Base-by-base conservation (phyloP, 371 early-diverging fungal species). In the Chytridium lagenaria region DNA sequence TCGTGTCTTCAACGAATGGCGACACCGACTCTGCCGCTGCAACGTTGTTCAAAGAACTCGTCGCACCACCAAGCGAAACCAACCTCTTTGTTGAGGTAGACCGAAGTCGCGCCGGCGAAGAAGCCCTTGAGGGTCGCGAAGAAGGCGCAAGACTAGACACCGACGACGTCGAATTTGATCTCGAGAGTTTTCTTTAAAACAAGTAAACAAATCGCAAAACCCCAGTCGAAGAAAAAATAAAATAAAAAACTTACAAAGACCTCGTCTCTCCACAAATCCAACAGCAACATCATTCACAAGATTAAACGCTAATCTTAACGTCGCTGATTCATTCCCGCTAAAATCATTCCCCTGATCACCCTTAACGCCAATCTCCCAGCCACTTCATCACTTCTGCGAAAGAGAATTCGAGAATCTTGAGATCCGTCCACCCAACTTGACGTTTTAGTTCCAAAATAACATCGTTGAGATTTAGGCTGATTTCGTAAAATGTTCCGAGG, bases 401-500 rank as follows among this genome's bases (percentile, higher is more conserved):
- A 44, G 40, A 44, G 28, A 66, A 44, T 15, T 66, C 66, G 3
- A 66, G 19, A 44, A 66, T 66, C 44, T 28, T 2, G 15, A 33
- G 5, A 38, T 38, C 44, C 1, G 5, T 40, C 44, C 38, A 66
- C 44, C 15, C 3, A 15, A 44, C 37, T 40, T 19, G 33, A 16
- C 2, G 15, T 66, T 44, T 5, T 5, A 38, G 26, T 2, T 37
- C 38, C 7, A n/a, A 7, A 2, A 40, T 44, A 26, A 66, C 15
- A 16, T 66, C 66, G n/a, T 38, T 2, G 15, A 66, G 66, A 44
- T 66, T 40, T 12, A 66, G 5, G 19, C 36, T 10, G 22, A 66
- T 37, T 28, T 66, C n/a, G 44, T 40, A 66, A 12, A 66, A 66
- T 16, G 26, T 37, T 2, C 66, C 66, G 66, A n/a, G 3, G 66